Base-by-base conservation (phyloP, 2,329 filamentous ascomycete species). In the Phaeomoniella chlamydospora region DNA sequence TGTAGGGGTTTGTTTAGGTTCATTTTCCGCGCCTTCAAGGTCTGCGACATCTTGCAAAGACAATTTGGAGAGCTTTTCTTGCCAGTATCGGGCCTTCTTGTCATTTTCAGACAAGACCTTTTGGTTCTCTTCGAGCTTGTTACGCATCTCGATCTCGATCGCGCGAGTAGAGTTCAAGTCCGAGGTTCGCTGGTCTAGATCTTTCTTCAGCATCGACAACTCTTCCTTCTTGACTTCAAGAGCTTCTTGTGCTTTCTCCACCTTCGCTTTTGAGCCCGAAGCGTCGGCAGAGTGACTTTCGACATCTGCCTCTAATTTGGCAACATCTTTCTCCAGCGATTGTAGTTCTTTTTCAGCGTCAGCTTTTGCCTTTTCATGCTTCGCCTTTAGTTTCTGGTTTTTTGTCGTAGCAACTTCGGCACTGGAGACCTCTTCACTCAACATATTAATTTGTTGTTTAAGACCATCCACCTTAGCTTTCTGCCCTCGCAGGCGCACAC, bases 121-220 rank as follows among this genome's bases (percentile, higher is more conserved):
- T 45, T 94, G 82, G 55, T 88, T 90, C 53, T 96, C 88, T 52
- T 96, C 90, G 1, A 98, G 77, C 62, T 93, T 93, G 60, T 96
- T 96, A 43, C 83, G 81, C 86, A 96, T 94, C 58, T 98, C 90
- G 41, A 98, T 94, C 57, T 98, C 90, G 3, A 80, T 67, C 0
- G 85, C 87, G 6, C 88, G 75, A 0, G 81, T 93, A 51, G 85
- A 80, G 51, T 96, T 94, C 38, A 96, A 69, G 53, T 92, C 85
- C 0, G 77, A 64, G 2, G 75, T 80, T 65, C 87, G 93, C 48
- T 82, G 77, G 45, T 98, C 88, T 9, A 96, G 69, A 48, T 94
- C 83, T 3, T 72, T 65, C 61, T 96, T 98, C 38, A 96, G 58
- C 6, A 72, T 65, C 33, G 77, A 70, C 3, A 98, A 70, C 53